Evolutionary conservation across 495 filamentous ascomycete genomes (phyloP), one percentile per base, ranked within the genome.

Genomic region (Aspergillus avenaceus): DNA sequence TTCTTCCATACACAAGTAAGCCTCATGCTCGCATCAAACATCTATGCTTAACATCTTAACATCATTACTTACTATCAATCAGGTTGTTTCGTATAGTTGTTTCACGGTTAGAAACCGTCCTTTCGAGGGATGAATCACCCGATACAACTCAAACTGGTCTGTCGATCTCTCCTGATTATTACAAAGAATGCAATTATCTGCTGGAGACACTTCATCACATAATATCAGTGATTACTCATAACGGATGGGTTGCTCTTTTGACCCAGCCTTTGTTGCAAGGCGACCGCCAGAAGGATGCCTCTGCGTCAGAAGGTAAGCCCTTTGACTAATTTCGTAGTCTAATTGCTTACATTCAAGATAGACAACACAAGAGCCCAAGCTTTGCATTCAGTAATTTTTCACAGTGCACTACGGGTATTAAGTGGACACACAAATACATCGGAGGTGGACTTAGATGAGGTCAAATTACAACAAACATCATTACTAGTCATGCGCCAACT

Each of bases 181-280:
- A 89, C 34, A 84, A 85, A 50, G 75, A 91, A 45, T 88, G 81
- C 50, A 70, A 85, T 11, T 95, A 97, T 62, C 84, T 93, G 57
- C 63, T 96, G 13, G 83, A 82, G 53, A 86, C 85, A 2, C 65
- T 93, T 0, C 84, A 83, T 13, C 88, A 87, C 53, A 70, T 92
- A 26, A 69, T 95, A 28, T 63, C 65, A n/a, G 56, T 63, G 1
- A 66, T 76, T 49, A 68, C 67, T 8, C 71, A 74, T 13, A 69
- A 61, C 41, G 73, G 71, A 21, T 76, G 73, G 73, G 52, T 69
- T 18, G 58, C 56, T 14, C 58, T 76, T 41, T 54, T 76, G 11
- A 69, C 61, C 3, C 65, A 73, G 41, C 58, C 67, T 23, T 32
- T 66, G 21, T 47, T 47, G 7, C 65, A 64, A 26, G 36, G 41